Percentiles rank a stretch among this genome's conserved stretches.
Evolutionary conservation across 306 rosid species (phyloP).

Genomic region (Urtica urens): DNA sequence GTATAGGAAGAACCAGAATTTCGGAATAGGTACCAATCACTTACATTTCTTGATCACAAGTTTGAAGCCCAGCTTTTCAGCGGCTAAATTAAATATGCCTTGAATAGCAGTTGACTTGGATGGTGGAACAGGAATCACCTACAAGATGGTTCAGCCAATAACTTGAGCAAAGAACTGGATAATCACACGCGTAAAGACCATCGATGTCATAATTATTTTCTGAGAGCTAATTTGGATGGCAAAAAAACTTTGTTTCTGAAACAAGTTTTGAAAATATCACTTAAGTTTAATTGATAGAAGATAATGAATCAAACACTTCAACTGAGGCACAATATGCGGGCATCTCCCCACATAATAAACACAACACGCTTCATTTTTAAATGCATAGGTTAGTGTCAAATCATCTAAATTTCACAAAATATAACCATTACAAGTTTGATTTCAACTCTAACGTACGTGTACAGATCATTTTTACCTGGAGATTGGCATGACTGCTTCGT

Average conservation of each 20-base stretch:
- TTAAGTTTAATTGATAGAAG: too few relatives aligned
- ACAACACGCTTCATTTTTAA: neutral
- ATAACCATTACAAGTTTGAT: neutral
- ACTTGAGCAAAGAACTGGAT: constrained; percentile 1
- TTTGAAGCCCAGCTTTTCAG: constrained; percentile 67
- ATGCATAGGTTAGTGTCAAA: too few relatives aligned
- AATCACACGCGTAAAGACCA: too few relatives aligned
- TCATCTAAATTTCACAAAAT: constrained; percentile 1
- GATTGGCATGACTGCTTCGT: constrained; percentile 80
- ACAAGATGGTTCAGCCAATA: constrained; percentile 22
- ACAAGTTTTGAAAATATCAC: too few relatives aligned
- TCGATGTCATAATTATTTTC: too few relatives aligned
- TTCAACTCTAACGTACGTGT: too few relatives aligned
- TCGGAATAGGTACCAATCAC: constrained; percentile 5
- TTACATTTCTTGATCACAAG: constrained; percentile 48
- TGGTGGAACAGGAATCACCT: constrained; percentile 78
- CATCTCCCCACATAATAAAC: neutral
- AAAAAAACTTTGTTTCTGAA: too few relatives aligned
- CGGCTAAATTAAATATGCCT: constrained; percentile 73
- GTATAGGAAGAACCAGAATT: constrained; percentile 7
- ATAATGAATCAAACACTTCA: too few relatives aligned
- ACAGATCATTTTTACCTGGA: constrained; percentile 52
- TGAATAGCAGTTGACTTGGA: constrained; percentile 53
- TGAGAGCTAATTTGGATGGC: too few relatives aligned
- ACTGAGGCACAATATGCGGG: too few relatives aligned